Base-by-base conservation (phyloP, 2,329 filamentous ascomycete genomes). In the Blastomyces gilchristii region DNA sequence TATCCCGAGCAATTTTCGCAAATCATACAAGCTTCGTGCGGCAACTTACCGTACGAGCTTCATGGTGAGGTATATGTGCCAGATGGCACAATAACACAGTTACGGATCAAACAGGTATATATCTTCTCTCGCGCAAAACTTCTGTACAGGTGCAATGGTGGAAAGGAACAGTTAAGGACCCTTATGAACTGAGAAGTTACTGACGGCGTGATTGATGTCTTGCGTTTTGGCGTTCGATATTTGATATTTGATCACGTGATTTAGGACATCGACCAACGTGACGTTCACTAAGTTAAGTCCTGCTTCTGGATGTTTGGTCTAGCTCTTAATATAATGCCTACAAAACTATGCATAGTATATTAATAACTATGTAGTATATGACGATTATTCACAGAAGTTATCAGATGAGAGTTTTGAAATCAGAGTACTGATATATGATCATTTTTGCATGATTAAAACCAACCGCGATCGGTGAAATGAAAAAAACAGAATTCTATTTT, bases 21-120 rank as follows among this genome's bases (percentile, higher is more conserved):
- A 54, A 37, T 11, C 12, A 50, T 14, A 22, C 22, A 22, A 41
- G 54, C 54, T 22, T 31, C 8, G 49, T 34, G 60, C 28, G 16
- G 58, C 25, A 53, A 54, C 87, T 81, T 85, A 96, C 91, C 91
- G 89, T 78, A 96, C 91, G 82, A 96, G 90, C 89, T 96, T 96
- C 91, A 96, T 96, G 67, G 78, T 90, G 82, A 67, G 31, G 34
- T n/a, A 37, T 61, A 45, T 14, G 58, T 47, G 47, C 47, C 56
- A 22, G 45, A 12, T 22, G 43, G 61, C 62, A 53, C 56, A 31
- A 47, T 28, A 47, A 12, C n/a, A 49, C 34, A 41, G 25, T 49
- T n/a, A 25, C 34, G 34, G 39, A 59, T 47, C 41, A 47, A 59
- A 49, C 41, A 47, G 37, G 34, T 14, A 2, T 47, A 18, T 25